phyloP scores from a whole-genome alignment of 495 filamentous ascomycete genomes.

The Tuber melanosporum region DNA sequence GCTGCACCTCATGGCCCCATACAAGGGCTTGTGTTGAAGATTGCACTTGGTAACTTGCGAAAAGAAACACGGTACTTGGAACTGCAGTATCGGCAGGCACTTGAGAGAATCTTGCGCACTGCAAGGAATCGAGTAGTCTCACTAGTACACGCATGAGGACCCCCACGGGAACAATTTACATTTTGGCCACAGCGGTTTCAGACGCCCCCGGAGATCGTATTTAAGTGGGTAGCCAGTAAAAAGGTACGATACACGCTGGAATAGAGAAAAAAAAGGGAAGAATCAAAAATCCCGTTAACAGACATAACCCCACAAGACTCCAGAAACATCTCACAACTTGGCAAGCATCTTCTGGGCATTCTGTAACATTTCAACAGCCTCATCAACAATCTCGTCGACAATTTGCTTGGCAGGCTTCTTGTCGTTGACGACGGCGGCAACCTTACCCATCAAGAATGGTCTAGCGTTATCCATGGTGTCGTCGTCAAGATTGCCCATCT shows the following conservation, averaged over 20 bases:
- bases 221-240: neutral
- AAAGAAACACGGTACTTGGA: neutral
- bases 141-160: neutral
- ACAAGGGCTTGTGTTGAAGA: neutral
- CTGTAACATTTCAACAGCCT: conserved; percentile 64
- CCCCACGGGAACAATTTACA: neutral
- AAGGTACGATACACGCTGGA: neutral
- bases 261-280: neutral
- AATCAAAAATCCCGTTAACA: neutral
- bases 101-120: neutral
- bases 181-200: neutral
- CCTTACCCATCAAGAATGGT: conserved; percentile 95
- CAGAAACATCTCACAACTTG: conserved; percentile 45
- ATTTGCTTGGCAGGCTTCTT: conserved; percentile 87
- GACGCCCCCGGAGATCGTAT: neutral
- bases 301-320: neutral
- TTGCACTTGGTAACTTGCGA: neutral
- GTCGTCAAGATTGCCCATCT: conserved; percentile 51
- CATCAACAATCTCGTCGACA: conserved; percentile 87
- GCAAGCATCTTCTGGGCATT: conserved; percentile 59
- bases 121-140: neutral
- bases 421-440: conserved; percentile 85
- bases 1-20: neutral
- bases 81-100: neutral
- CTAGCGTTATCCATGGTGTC: conserved; percentile 86